Evolutionary conservation across 805 yeast species (phyloP).

Genomic region (Tetrapisispora namnaoensis): DNA sequence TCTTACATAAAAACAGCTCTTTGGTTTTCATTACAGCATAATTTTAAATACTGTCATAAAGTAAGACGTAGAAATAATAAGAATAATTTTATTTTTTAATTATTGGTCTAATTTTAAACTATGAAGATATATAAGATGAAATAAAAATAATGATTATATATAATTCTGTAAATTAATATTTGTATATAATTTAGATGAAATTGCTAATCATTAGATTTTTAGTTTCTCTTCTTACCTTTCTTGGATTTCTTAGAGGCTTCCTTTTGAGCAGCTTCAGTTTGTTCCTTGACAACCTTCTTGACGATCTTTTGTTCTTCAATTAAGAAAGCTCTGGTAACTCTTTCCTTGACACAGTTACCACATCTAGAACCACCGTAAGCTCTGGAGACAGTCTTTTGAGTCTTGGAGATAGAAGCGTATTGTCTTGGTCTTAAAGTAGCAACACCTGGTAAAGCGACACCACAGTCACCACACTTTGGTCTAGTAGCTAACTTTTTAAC

Average conservation of each 20-base stretch:
- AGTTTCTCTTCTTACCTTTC: conserved; percentile 10
- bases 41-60: not conserved
- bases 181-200: not conserved
- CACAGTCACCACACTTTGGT: conserved; percentile 86
- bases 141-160: conserved; percentile 2
- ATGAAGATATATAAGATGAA: conserved; percentile 4
- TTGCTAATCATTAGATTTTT: not conserved
- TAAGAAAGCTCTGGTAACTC: conserved; percentile 98
- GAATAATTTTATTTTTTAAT: not conserved
- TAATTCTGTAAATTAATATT: not conserved
- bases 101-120: conserved; percentile 3
- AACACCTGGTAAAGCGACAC: conserved; percentile 74
- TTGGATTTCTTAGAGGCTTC: conserved; percentile 34
- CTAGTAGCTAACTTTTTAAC: conserved; percentile 83
- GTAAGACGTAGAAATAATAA: not conserved
- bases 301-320: conserved; percentile 99
- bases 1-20: not conserved
- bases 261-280: conserved; percentile 78
- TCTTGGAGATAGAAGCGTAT: conserved; percentile 90
- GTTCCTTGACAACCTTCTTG: conserved; percentile 97
- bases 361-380: conserved; percentile 99
- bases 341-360: conserved; percentile 98
- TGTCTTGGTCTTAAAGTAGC: conserved; percentile 96
- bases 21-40: too few relatives aligned
- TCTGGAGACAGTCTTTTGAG: conserved; percentile 97